Evolutionary conservation across 2,329 filamentous ascomycete genomes (phyloP), one percentile per base, ranked within the genome.

Genomic region (Aureobasidium sp.): DNA sequence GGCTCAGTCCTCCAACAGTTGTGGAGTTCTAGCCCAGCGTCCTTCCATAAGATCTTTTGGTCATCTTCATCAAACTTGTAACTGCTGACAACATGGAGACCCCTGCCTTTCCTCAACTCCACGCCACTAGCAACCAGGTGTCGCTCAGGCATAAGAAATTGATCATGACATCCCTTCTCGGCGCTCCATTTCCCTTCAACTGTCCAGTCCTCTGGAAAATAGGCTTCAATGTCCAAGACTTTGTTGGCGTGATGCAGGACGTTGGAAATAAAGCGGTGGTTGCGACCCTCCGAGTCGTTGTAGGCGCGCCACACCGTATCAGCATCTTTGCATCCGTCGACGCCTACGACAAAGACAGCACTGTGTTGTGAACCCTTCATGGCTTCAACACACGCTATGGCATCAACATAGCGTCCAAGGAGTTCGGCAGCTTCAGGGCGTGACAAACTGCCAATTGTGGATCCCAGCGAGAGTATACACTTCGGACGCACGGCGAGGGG

Each of bases 241-340:
- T 31, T 48, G 22, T 59, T 59, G 9, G 56, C 56, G 6, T 59
- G 20, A 12, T 31, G 34, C 6, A 59, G 20, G n/a, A 59, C 22
- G 15, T 59, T 59, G 44, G 44, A 41, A n/a, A 59, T 59, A 36
- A 59, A 59, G 44, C 45, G 44, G 9, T 41, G 25, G 6, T 59
- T 59, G 56, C 22, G 17, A 15, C 25, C 44, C 6, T 59, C 17
- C 4, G 25, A 9, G 25, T 59, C 56, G 15, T 59, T 59, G 36
- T 59, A 59, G 9, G 56, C 56, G 7, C 22, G 42, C 45, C 45
- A 48, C 11, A 59, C 56, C n/a, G 31, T 59, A 22, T 49, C 34
- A 5, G 15, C 25, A 20, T 59, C 56, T 20, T 48, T 48, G 31
- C 56, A 59, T 37, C 56, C 56, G 8, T 59, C 56, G 11, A 59